Base-by-base conservation (phyloP, 2,329 filamentous ascomycete genomes). In the Xylaria sp. region DNA sequence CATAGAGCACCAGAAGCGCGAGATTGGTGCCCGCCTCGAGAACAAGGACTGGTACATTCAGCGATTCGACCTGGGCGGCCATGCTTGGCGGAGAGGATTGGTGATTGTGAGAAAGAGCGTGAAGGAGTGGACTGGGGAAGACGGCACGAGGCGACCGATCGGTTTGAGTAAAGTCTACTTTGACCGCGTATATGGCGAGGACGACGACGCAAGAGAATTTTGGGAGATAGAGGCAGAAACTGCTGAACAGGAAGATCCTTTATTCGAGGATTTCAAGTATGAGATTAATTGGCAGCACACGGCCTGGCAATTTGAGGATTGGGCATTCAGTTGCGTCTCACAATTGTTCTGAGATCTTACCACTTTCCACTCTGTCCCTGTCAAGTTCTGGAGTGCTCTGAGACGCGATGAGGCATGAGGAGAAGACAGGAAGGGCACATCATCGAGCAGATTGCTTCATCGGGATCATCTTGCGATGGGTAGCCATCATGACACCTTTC, bases 11-110 rank as follows among this genome's bases (percentile, higher is more conserved):
- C 52, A 64, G 54, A 51, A 41, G n/a, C 28, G 41, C 62, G 62
- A 64, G 62, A 64, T 64, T 36, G 62, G 41, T 12, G 25, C 61
- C 18, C 62, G 52, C 28, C 51, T 55, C 52, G 41, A 49, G 18
- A 43, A n/a, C 52, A 64, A 64, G 62, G 52, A 39, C 23, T 64
- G 62, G 62, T 23, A 57, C 20, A 64, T 64, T 52, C 62, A 64
- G 23, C 62, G 52, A 15, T 64, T 51, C 36, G 62, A 64, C 41
- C 25, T 57, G 41, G 62, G 62, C 62, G 52, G 62, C 18, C 25
- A 9, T 13, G 33, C 39, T 20, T 64, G 62, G 62, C 52, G 25
- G 15, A 49, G 62, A 20, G 62, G 41, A 36, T 31, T 64, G 25
- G 52, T 57, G 9, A 28, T 64, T 51, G 62, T 64, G 33, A 51